Base-by-base conservation (phyloP, 1,139 yeast species). In the Trichomonascaceae sp. region DNA sequence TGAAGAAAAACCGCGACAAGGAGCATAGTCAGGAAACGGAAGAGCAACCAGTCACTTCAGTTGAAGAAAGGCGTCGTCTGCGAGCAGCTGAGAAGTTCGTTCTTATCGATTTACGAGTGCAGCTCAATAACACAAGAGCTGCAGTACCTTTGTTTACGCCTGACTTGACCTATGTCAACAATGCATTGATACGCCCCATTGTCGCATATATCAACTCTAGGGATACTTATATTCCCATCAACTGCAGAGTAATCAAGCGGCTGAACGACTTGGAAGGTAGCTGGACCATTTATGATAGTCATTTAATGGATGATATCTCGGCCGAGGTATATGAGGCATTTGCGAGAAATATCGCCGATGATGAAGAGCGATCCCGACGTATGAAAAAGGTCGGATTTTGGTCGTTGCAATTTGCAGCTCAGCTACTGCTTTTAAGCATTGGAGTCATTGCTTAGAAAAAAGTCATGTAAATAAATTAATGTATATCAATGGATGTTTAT, bases 221-320 rank as follows among this genome's bases (percentile, higher is more conserved):
- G 58, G 86, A 87, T 64, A 89, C 98, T 0, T 87, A 85, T 62
- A 91, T 93, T 59, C 97, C 96, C 50, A 83, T 93, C 58, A 79
- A 84, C 60, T 89, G 96, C 65, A 80, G 91, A 5, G 82, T 93
- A n/a, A 85, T 86, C 48, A 93, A 93, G 67, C 79, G 82, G 52
- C 72, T 89, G 30, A 74, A 76, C 41, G 98, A 93, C 65, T 93
- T 93, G 66, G 90, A 87, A 63, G 99, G 99, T 0, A 82, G 96
- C 4, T 93, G 99, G 99, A 93, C 99, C 1, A 78, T 90, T 5
- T 93, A 90, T 69, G 99, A 93, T 67, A 86, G 95, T 39, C 76
- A 86, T 55, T 74, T 93, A 57, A 89, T 93, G 96, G 95, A 87
- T 65, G 98, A 91, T 65, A 78, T 95, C 53, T 85, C 95, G 41